These are phyloP conservation scores for Drechslerella coelobrocha DNA, from an alignment of 2,329 filamentous ascomycete species.

Conservation along the genomic window DNA sequence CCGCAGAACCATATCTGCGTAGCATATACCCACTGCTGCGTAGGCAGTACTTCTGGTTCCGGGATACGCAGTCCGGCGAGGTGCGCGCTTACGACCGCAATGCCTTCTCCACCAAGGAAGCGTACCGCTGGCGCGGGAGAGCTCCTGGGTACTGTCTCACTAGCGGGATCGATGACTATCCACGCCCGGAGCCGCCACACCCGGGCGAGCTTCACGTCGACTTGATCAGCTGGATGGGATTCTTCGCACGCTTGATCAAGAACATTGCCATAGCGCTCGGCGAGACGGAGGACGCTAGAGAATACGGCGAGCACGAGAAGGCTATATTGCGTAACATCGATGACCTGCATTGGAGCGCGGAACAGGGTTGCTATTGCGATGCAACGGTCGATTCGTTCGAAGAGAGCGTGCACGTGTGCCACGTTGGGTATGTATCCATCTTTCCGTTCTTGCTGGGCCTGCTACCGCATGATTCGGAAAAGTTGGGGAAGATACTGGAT, in stretches of 20 bases:
- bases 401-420: slow-evolving; percentile 86
- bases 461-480: slow-evolving; percentile 74
- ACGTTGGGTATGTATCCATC: slow-evolving; percentile 93
- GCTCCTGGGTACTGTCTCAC: slow-evolving; percentile 86
- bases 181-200: slow-evolving; percentile 88
- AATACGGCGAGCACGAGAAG: slow-evolving; percentile 73
- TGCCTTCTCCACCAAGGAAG: slow-evolving; percentile 89
- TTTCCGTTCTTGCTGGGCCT: slow-evolving; percentile 84
- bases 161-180: slow-evolving; percentile 95
- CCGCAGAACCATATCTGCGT: slow-evolving; percentile 68
- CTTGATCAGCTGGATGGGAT: slow-evolving; percentile 94
- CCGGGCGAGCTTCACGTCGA: slow-evolving; percentile 95
- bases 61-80: slow-evolving; percentile 86
- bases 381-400: slow-evolving; percentile 95
- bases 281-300: slow-evolving; percentile 75
- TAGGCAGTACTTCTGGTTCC: slow-evolving; percentile 93
- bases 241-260: slow-evolving; percentile 86
- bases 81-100: slow-evolving; percentile 84
- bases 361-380: slow-evolving; percentile 85
- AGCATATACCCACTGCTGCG: slow-evolving; percentile 85
- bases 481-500: slow-evolving; percentile 76
- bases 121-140: slow-evolving; percentile 91
- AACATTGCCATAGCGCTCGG: slow-evolving; percentile 75
- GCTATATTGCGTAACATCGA: slow-evolving; percentile 86
- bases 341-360: slow-evolving; percentile 89